Conservation (phyloP, 192 early-diverging fungal species). For the Coemansia sp. region DNA sequence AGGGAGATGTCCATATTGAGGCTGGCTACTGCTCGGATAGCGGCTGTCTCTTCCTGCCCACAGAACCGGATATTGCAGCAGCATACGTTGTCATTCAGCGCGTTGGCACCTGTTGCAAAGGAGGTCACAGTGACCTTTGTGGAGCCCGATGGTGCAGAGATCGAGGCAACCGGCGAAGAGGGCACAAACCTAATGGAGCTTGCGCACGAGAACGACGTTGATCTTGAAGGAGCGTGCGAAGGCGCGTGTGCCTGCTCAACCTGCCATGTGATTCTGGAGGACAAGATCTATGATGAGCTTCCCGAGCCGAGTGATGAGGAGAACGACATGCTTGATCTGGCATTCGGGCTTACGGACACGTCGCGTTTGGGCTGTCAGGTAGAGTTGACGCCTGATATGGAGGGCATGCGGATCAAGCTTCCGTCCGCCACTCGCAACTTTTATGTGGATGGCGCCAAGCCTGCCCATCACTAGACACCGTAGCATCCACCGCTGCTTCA, state of each 20-base stretch:
- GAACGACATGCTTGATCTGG: slow-evolving; percentile 97
- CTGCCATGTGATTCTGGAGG: slow-evolving; percentile 89
- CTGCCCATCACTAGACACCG: slow-evolving; percentile 39
- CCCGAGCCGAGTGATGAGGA: slow-evolving; percentile 96
- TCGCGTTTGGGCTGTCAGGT: slow-evolving; percentile 95
- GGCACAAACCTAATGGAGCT: slow-evolving; percentile 90
- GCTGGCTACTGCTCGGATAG: not conserved
- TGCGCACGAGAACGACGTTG: slow-evolving; percentile 87
- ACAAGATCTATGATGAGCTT: slow-evolving; percentile 76
- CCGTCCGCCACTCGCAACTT: slow-evolving; percentile 93
- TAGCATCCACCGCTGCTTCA: not conserved
- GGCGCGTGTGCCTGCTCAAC: slow-evolving; percentile 93
- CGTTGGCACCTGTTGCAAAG: slow-evolving; percentile 12
- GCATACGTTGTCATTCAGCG: slow-evolving; percentile 19
- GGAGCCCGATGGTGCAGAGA: slow-evolving; percentile 76
- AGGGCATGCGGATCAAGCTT: slow-evolving; percentile 83
- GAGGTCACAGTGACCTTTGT: slow-evolving; percentile 76
- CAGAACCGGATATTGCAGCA: not conserved
- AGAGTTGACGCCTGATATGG: slow-evolving; percentile 77
- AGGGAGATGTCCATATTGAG: not conserved
- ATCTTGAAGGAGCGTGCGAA: slow-evolving; percentile 96
- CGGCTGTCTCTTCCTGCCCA: not conserved
- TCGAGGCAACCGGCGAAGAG: slow-evolving; percentile 74
- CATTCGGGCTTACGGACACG: slow-evolving; percentile 95
- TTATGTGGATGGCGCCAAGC: slow-evolving; percentile 69